These are phyloP conservation scores for Astrephomene gubernaculifera DNA, from an alignment of 139 green algal species.

Conservation along the genomic window DNA sequence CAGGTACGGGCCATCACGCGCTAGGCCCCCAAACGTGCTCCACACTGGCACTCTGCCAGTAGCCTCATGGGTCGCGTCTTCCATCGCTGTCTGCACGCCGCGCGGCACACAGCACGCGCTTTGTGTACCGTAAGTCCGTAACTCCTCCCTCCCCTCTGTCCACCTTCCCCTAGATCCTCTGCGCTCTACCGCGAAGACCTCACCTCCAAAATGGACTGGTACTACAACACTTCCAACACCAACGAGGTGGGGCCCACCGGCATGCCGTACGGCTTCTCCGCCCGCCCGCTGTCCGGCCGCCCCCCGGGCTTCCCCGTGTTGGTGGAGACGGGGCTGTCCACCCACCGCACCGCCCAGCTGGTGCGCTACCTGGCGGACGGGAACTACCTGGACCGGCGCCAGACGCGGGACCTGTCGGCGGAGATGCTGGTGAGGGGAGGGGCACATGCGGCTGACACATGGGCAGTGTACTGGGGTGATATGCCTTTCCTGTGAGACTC, in stretches of 20 bases:
- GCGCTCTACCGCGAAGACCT: conserved; percentile 49
- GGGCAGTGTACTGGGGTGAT: too few relatives aligned
- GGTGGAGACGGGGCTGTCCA: conserved; percentile 35
- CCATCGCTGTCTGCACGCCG: too few relatives aligned
- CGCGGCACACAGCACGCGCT: too few relatives aligned
- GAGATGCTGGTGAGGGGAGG: conserved; percentile 34
- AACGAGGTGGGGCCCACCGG: conserved; percentile 30
- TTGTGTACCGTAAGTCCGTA: too few relatives aligned
- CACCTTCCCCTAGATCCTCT: conserved; percentile 13
- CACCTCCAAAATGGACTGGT: conserved; percentile 9
- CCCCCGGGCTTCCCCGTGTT: conserved; percentile 57
- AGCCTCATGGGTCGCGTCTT: too few relatives aligned
- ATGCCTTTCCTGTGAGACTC: too few relatives aligned
- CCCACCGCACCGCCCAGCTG: not conserved
- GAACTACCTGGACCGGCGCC: conserved; percentile 61
- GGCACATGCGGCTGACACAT: not conserved
- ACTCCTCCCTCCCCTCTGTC: not conserved
- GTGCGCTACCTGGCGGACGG: conserved; percentile 53
- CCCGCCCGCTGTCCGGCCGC: conserved; percentile 26
- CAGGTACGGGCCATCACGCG: conserved; percentile 14
- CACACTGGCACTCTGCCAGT: too few relatives aligned
- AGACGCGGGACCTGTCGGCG: conserved; percentile 4
- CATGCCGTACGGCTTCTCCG: conserved; percentile 51
- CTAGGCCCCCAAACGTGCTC: too few relatives aligned
- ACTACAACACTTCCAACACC: conserved; percentile 53